phyloP scores from a whole-genome alignment of 192 early-diverging fungal species.

The Coemansia sp. region DNA sequence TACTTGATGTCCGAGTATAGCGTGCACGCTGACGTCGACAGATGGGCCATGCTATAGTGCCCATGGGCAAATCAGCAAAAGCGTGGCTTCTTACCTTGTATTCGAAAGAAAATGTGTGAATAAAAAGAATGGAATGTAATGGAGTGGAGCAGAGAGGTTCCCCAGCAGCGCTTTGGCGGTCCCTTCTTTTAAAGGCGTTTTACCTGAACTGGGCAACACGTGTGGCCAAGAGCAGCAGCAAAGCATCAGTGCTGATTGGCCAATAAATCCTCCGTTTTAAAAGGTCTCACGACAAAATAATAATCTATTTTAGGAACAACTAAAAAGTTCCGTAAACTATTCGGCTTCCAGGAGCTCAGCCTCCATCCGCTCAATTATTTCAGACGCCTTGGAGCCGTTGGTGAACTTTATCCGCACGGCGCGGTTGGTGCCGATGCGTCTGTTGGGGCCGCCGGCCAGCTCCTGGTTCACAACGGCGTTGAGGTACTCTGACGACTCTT shows the following conservation, averaged over 20 bases:
- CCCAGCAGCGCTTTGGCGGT: background rate
- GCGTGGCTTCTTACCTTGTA: constrained; percentile 1
- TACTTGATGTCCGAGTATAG: constrained; percentile 1
- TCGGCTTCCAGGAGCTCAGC: constrained; percentile 15
- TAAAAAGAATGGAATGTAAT: background rate
- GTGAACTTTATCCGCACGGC: constrained; percentile 29
- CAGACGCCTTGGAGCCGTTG: constrained; percentile 23
- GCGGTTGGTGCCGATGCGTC: constrained; percentile 19
- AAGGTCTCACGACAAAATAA: background rate
- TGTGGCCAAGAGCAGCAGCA: background rate
- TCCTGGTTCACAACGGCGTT: constrained; percentile 42
- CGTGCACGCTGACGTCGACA: constrained; percentile 3
- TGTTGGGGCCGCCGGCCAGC: constrained; percentile 20
- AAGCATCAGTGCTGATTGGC: background rate
- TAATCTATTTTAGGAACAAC: constrained; percentile 3
- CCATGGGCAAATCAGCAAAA: constrained; percentile 1
- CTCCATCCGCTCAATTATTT: constrained; percentile 31
- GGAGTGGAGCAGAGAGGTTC: background rate
- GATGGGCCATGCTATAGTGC: constrained; percentile 3
- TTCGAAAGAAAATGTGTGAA: background rate
- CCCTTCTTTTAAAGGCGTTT: constrained; percentile 1
- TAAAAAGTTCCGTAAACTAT: background rate
- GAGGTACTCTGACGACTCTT: constrained; percentile 45
- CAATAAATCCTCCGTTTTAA: too few species aligned
- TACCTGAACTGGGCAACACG: background rate